phyloP scores from a whole-genome alignment of 2,329 filamentous ascomycete species.

The Dothiorella sarmentorum region DNA sequence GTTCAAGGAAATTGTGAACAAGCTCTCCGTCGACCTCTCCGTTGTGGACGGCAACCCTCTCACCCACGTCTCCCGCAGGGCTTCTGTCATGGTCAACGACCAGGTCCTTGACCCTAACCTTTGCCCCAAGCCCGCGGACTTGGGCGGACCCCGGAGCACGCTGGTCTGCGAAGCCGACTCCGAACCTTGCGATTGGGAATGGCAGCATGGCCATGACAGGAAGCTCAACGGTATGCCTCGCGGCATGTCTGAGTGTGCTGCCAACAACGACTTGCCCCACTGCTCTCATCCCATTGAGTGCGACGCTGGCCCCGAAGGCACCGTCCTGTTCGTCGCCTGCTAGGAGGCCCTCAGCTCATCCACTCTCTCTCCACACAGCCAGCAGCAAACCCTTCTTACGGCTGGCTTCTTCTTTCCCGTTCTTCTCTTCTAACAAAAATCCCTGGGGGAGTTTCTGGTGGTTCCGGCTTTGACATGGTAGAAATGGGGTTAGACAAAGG shows the following conservation, averaged over 20 bases:
- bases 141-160: background rate
- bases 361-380: too few species aligned
- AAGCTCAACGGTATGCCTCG: background rate
- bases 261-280: background rate
- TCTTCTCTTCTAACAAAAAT: too few species aligned
- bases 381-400: too few species aligned
- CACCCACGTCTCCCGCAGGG: background rate
- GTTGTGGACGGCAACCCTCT: background rate
- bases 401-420: too few species aligned
- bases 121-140: background rate
- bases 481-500: too few species aligned
- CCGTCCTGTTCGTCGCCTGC: background rate
- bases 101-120: background rate
- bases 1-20: background rate
- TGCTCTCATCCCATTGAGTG: background rate
- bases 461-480: too few species aligned
- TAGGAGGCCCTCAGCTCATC: background rate
- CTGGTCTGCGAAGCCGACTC: background rate
- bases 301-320: background rate
- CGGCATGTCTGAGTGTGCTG: background rate
- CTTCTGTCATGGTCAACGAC: background rate
- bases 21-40: background rate
- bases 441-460: too few species aligned
- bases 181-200: background rate
- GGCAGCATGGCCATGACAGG: background rate